Base-by-base conservation (phyloP, 2,329 filamentous ascomycete species). In the Conoideocrella luteorostrata region DNA sequence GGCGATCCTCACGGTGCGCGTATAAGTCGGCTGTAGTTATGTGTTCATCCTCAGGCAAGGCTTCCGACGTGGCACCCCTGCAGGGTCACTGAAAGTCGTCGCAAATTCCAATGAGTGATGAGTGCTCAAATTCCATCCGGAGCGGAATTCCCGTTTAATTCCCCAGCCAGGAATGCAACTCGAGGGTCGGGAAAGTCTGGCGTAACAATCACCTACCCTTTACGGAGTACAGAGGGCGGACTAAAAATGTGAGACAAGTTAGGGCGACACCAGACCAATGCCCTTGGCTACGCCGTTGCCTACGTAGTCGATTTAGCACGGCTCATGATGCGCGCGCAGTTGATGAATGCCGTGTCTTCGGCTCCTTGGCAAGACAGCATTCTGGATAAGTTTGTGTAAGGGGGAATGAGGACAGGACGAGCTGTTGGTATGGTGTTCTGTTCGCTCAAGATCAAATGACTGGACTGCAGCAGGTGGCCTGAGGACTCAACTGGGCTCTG, bases 161-260 rank as follows among this genome's bases (percentile, higher is more conserved):
- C 55, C 36, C 66, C 67, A 11, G 66, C 65, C 1, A 62, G 52
- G 50, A 69, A 75, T 2, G 68, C 62, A 1, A 67, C 69, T 12
- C 56, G 54, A 2, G 67, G 66, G 0, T 69, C 69, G 43, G 71
- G 62, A 43, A 64, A 69, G 50, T 77, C 74, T 0, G 73, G 70
- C 61, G 69, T 56, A 12, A 65, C 67, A 23, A 77, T 67, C 18
- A 68, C 58, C 70, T 69, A 75, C 7, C 71, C 71, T 49, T 60
- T 39, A 4, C 59, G n/a, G n/a, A n/a, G n/a, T n/a, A n/a, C n/a
- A 56, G 2, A 77, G 64, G 5, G 50, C 51, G 1, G 43, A 45
- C 24, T 56, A 44, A 7, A 54, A 39, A n/a, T n/a, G n/a, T 4
- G 56, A 47, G 5, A 56, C 39, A 3, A 57, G 18, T 43, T 59